Evolutionary conservation across 139 green algal genomes (phyloP), one percentile per base, ranked within the genome.

Genomic region (Bryopsis sp.): DNA sequence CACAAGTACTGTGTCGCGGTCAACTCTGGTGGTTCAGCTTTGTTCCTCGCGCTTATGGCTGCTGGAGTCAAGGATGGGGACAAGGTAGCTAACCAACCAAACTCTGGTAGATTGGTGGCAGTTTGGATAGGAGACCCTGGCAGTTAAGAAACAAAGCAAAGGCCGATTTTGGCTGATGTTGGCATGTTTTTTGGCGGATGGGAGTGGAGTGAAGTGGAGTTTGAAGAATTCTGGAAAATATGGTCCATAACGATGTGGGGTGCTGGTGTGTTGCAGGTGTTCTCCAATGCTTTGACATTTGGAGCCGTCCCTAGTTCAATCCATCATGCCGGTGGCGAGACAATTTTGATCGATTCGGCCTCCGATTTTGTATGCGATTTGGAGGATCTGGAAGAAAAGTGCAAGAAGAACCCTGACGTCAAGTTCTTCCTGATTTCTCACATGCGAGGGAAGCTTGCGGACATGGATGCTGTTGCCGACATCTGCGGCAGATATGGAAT

Each of bases 261-360:
- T 26, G 43, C 19, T 54, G 43, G 15, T 54, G 11, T 54, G 15
- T 19, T 54, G 43, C 43, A 54, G 43, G 43, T 54, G 15, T 54
- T 54, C 19, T 68, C 74, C 72, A 79, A 79, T 59, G 74, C 68
- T 1, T 69, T 79, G 34, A 79, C 74, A 15, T 79, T 79, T 39
- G 39, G 57, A 2, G 74, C 74, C 19, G 59, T 79, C 37, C 74
- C 74, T 26, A 68, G 38, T 36, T 59, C 68, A 4, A 79, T 79
- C 48, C 31, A 72, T 47, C 68, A 76, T 34, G 70, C 70, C 15
- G 72, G 69, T 8, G 60, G 37, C 58, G 34, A 62, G n/a, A 48
- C 48, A 46, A 70, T 71, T 8, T 78, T 71, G 28, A 50, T 79
- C 2, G 72, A 79, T 26, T 79, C 67, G 64, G 46, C 59, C 58